phyloP scores from a whole-genome alignment of 2,329 filamentous ascomycete genomes.

The Neocatenulostroma microsporum region DNA sequence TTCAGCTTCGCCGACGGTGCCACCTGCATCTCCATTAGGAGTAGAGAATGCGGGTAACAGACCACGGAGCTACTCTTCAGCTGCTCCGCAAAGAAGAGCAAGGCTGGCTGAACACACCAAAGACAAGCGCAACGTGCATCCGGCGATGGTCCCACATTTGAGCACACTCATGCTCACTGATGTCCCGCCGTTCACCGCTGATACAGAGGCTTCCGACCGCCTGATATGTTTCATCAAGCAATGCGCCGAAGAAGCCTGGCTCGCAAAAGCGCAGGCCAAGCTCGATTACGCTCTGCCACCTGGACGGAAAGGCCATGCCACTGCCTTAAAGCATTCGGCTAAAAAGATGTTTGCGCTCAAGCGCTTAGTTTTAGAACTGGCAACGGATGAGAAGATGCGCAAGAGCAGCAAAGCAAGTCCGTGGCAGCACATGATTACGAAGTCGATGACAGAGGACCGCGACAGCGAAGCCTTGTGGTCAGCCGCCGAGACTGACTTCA shows the following conservation, averaged over 20 bases:
- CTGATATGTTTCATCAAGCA: constrained; percentile 49
- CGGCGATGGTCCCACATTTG: constrained; percentile 48
- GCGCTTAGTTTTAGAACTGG: constrained; percentile 50
- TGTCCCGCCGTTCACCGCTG: constrained; percentile 36
- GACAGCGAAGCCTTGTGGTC: constrained; percentile 55
- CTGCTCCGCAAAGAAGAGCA: constrained; percentile 21
- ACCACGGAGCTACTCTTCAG: constrained; percentile 24
- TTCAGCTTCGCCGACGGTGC: too few species aligned
- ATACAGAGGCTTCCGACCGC: constrained; percentile 35
- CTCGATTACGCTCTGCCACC: constrained; percentile 55
- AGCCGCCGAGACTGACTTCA: constrained; percentile 51
- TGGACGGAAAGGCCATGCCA: constrained; percentile 42
- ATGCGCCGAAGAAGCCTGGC: constrained; percentile 48
- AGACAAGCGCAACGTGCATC: constrained; percentile 38
- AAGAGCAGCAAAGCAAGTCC: constrained; percentile 33
- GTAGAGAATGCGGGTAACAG: constrained; percentile 4
- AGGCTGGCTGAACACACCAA: constrained; percentile 20
- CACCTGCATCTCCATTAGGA: too few species aligned
- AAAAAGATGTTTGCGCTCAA: constrained; percentile 45
- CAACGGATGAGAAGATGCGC: constrained; percentile 25
- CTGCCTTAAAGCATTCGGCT: constrained; percentile 36
- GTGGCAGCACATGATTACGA: constrained; percentile 39
- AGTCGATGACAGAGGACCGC: constrained; percentile 51
- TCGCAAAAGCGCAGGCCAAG: constrained; percentile 46
- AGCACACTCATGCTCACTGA: constrained; percentile 50